phyloP scores from a whole-genome alignment of 1,139 yeast genomes.

The Geotrichum carabidarum region DNA sequence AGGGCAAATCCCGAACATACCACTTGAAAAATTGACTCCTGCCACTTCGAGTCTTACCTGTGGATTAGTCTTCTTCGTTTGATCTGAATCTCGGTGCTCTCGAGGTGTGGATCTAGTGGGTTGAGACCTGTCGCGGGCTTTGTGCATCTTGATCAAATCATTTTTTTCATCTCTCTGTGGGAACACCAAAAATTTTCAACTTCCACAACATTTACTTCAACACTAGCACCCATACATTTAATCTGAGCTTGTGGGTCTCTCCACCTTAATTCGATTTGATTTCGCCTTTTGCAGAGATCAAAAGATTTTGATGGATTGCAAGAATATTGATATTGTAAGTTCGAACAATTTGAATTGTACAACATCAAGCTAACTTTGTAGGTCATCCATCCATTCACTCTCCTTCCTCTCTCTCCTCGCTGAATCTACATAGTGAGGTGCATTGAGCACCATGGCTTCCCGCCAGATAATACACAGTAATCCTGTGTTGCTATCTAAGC shows the following conservation, averaged over 20 bases:
- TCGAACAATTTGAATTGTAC: too few species aligned
- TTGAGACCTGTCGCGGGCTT: neutral
- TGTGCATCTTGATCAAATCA: neutral
- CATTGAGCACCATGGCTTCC: constrained; percentile 17
- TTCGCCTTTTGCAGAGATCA: too few species aligned
- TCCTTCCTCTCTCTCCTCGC: neutral
- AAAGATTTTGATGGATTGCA: neutral
- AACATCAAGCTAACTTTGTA: neutral
- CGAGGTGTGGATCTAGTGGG: too few species aligned
- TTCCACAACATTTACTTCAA: neutral
- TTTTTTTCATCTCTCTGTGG: neutral
- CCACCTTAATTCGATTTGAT: neutral
- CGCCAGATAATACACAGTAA: constrained; percentile 15
- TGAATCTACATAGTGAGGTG: constrained; percentile 6
- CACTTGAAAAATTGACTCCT: too few species aligned
- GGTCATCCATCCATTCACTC: neutral
- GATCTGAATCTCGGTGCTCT: too few species aligned
- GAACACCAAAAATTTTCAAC: constrained; percentile 5
- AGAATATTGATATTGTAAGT: neutral
- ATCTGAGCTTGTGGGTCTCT: neutral
- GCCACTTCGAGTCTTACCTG: too few species aligned
- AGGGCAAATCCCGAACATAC: too few species aligned
- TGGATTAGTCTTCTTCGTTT: too few species aligned
- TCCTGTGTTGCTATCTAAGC: constrained; percentile 14
- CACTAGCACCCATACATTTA: neutral